Conservation (phyloP, 1,284 basidiomycete genomes). For the Tilletia setariae region DNA sequence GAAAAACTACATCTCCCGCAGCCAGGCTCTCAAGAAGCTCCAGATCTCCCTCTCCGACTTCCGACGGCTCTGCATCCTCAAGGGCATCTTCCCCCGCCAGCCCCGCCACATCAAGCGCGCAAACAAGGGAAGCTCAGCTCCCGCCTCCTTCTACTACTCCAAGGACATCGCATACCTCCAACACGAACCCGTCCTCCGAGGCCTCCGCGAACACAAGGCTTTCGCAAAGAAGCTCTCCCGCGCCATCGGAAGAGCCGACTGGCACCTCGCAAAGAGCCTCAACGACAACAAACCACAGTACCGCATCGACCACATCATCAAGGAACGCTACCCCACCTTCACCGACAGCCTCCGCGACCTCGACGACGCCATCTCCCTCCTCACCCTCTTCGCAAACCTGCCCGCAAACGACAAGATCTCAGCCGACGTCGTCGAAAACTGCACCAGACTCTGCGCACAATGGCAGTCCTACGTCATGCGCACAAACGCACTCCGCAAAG, state of each 20-base stretch:
- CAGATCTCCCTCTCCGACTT: constrained; percentile 98
- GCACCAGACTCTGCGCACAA: constrained; percentile 67
- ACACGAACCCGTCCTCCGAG: constrained; percentile 93
- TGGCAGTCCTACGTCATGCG: constrained; percentile 89
- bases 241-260: constrained; percentile 89
- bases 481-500: constrained; percentile 77
- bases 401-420: constrained; percentile 72
- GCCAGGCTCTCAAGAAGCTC: constrained; percentile 65
- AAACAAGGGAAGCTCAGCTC: constrained; percentile 95
- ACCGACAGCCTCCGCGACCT: constrained; percentile 92
- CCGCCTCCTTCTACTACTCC: constrained; percentile 95
- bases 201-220: constrained; percentile 93
- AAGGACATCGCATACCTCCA: constrained; percentile 98
- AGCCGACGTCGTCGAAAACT: constrained; percentile 81
- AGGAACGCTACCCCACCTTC: constrained; percentile 97
- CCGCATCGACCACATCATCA: constrained; percentile 83
- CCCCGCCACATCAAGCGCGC: constrained; percentile 87
- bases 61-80: constrained; percentile 92
- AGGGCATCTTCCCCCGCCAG: constrained; percentile 97
- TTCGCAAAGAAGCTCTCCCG: constrained; percentile 96
- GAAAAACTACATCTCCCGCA: constrained; percentile 73
- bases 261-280: constrained; percentile 88
- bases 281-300: constrained; percentile 76
- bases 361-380: constrained; percentile 93
- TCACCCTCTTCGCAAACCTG: constrained; percentile 69